These are phyloP conservation scores for Acer yangbiense DNA, from an alignment of 345 rosid genomes.

Conservation along the genomic window DNA sequence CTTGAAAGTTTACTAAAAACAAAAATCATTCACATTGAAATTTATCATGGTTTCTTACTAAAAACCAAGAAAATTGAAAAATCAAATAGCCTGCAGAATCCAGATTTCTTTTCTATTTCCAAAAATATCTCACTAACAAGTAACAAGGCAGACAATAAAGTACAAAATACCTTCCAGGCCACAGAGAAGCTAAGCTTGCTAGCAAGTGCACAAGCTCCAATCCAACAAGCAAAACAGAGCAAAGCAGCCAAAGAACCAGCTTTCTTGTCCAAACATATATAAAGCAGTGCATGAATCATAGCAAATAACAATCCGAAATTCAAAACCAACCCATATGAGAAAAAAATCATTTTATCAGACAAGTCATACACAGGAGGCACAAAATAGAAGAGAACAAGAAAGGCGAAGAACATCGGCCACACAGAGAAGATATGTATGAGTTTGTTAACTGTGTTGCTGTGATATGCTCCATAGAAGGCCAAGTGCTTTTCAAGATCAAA, in stretches of 20 bases:
- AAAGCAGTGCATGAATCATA: constrained; percentile 55
- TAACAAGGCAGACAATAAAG: not conserved
- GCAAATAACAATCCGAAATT: constrained; percentile 61
- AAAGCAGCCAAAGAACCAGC: constrained; percentile 80
- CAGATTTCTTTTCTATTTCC: no score
- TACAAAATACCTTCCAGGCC: constrained; percentile 54
- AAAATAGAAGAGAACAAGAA: constrained; percentile 60
- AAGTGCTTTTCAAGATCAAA: constrained; percentile 79
- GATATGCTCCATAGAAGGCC: constrained; percentile 88
- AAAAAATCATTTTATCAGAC: constrained; percentile 36
- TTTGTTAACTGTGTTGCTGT: constrained; percentile 70
- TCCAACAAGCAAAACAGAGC: constrained; percentile 78
- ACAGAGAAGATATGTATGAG: constrained; percentile 69
- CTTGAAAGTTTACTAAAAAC: no score
- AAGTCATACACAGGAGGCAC: constrained; percentile 47
- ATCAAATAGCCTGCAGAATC: no score
- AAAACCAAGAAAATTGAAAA: no score
- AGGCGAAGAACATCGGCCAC: constrained; percentile 78
- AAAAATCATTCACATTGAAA: no score
- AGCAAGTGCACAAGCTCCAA: constrained; percentile 61
- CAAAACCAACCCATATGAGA: constrained; percentile 31
- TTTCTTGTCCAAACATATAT: constrained; percentile 60
- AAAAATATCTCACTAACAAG: no score
- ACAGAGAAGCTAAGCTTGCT: constrained; percentile 56
- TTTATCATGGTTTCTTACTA: no score